Percentiles rank a stretch among this genome's conserved stretches.
These are phyloP conservation scores for Leccinum barrowsii DNA, from an alignment of 768 basidiomycete genomes.

Conservation along the genomic window DNA sequence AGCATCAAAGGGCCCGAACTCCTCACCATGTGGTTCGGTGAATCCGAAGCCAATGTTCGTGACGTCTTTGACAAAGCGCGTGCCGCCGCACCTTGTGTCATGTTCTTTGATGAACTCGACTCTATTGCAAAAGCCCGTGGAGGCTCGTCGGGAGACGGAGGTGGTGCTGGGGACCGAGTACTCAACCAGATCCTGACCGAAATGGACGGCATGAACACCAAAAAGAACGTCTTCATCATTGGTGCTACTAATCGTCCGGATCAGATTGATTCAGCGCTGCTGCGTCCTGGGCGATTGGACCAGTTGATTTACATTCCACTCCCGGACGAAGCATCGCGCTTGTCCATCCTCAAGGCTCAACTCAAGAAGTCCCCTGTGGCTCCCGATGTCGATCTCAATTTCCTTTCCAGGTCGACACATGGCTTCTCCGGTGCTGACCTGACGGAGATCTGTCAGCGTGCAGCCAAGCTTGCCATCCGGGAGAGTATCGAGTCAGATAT, in stretches of 20 bases:
- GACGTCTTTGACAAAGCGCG: constrained; percentile 99
- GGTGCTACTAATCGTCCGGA: constrained; percentile 97
- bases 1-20: constrained; percentile 99
- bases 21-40: constrained; percentile 99
- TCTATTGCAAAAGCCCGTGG: constrained; percentile 98
- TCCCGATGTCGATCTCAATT: constrained; percentile 74
- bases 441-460: constrained; percentile 98
- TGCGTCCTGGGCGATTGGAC: constrained; percentile 97
- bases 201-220: constrained; percentile 98
- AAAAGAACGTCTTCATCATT: constrained; percentile 99
- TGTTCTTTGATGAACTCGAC: constrained; percentile 99
- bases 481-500: constrained; percentile 95
- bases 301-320: constrained; percentile 99
- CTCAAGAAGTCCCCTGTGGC: constrained; percentile 92
- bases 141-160: constrained; percentile 77
- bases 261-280: constrained; percentile 88
- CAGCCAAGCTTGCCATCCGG: constrained; percentile 95
- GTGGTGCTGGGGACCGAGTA: constrained; percentile 97
- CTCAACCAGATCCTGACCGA: constrained; percentile 96
- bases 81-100: constrained; percentile 97
- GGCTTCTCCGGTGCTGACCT: constrained; percentile 99
- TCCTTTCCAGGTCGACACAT: constrained; percentile 89
- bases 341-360: constrained; percentile 86
- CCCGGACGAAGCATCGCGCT: constrained; percentile 87
- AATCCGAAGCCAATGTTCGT: constrained; percentile 99